phyloP scores from a whole-genome alignment of 2,329 filamentous ascomycete species.

The Aspergillus luchuensis region DNA sequence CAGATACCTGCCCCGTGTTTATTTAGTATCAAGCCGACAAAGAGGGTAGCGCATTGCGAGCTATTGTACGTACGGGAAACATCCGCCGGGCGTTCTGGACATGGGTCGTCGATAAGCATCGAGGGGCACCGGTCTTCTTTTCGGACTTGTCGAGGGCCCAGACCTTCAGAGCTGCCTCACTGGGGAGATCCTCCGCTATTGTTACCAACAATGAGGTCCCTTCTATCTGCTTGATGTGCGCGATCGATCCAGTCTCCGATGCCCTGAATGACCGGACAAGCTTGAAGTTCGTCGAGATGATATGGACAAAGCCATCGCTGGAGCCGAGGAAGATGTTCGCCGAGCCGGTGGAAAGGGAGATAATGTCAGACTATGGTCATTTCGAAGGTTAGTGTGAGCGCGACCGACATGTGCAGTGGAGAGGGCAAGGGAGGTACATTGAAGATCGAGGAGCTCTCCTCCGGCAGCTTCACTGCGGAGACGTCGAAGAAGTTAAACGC shows the following conservation, averaged over 20 bases:
- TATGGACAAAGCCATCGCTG: conserved; percentile 80
- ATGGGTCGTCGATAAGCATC: conserved; percentile 79
- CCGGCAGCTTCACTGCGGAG: conserved; percentile 74
- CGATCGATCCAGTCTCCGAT: conserved; percentile 74
- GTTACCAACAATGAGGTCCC: conserved; percentile 86
- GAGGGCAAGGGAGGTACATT: conserved; percentile 60
- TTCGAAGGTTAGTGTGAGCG: not conserved
- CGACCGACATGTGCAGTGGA: not conserved
- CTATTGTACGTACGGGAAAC: conserved; percentile 69
- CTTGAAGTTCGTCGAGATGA: conserved; percentile 86
- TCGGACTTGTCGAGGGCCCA: conserved; percentile 94
- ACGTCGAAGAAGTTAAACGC: conserved; percentile 99
- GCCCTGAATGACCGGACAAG: conserved; percentile 83
- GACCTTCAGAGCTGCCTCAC: conserved; percentile 89
- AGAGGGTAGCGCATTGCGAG: not conserved
- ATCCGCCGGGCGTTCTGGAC: conserved; percentile 89
- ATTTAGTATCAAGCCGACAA: not conserved
- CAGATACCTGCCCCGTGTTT: conserved; percentile 59
- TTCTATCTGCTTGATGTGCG: conserved; percentile 88
- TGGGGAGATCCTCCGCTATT: conserved; percentile 76
- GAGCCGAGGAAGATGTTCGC: conserved; percentile 88
- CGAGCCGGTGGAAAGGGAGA: conserved; percentile 81
- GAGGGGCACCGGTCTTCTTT: conserved; percentile 88
- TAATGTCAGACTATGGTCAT: conserved; percentile 63
- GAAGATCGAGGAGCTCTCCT: conserved; percentile 77